Base-by-base conservation (phyloP, 345 rosid genomes). In the Gossypium rotundifolium region DNA sequence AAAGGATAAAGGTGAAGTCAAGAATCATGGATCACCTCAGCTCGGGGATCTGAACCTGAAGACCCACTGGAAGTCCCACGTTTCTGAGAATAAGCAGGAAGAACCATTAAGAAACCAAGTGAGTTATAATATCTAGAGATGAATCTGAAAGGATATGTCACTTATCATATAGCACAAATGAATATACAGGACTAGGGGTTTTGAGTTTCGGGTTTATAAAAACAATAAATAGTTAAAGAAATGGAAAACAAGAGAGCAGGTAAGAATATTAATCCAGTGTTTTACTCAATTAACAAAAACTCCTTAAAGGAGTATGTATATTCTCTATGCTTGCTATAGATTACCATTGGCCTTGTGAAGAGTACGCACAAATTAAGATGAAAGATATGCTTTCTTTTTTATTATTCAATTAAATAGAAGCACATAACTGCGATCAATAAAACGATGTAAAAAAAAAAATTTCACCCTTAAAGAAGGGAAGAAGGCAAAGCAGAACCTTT, bases 11-110 rank as follows among this genome's bases (percentile, higher is more conserved):
- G 12, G 33, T 1, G 9, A 38, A 38, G 7, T 42, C 25, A 5
- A 59, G 53, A 53, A 33, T n/a, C 33, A 57, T 3, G 14, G 65
- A 71, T 85, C 68, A 91, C 98, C 96, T 89, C 92, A 29, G 82
- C 75, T 83, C 94, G 83, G 13, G 80, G 79, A 78, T 86, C 90
- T 22, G 74, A 71, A 14, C 81, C 67, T 73, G 79, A 72, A 77
- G 84, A 67, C 40, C 82, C 72, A 1, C 33, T 70, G 65, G 76
- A 42, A 77, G 83, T 65, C 29, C 82, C 73, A 1, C 25, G 81
- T 76, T 55, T 83, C 90, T 90, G 84, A 51, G 73, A 8, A 70
- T 46, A 13, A 70, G 71, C 16, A 74, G 13, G 76, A 73, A 72
- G 63, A 69, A 49, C 45, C 12, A 49, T 69, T 51, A 51, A 17